These are phyloP conservation scores for Clavispora carvajalis DNA, from an alignment of 805 yeast species.

Conservation along the genomic window DNA sequence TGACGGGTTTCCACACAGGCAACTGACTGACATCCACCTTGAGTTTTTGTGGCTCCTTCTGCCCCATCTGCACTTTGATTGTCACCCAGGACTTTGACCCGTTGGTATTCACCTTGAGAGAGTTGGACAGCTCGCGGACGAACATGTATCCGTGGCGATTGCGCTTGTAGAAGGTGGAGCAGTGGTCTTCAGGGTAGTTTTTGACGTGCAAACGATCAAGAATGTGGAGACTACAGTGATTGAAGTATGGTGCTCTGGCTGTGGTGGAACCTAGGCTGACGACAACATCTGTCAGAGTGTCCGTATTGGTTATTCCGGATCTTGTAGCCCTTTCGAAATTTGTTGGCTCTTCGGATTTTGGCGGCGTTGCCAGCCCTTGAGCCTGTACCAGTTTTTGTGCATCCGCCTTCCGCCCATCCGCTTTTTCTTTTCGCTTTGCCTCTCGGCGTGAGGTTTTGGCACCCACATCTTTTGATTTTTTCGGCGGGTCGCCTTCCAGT, in stretches of 20 bases:
- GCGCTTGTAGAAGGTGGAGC: conserved; percentile 31
- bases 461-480: too few relatives aligned
- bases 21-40: conserved; percentile 22
- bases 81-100: conserved; percentile 25
- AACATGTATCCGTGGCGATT: conserved; percentile 32
- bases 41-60: conserved; percentile 3
- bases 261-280: not conserved
- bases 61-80: conserved; percentile 17
- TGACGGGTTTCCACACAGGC: conserved; percentile 24
- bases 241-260: not conserved
- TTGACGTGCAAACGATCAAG: not conserved
- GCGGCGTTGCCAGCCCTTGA: not conserved
- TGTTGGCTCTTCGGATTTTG: not conserved
- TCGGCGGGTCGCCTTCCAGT: too few relatives aligned
- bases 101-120: conserved; percentile 21
- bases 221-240: not conserved
- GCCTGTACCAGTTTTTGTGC: not conserved
- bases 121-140: conserved; percentile 25
- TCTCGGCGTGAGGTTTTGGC: not conserved
- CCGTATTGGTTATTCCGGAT: not conserved
- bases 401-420: not conserved
- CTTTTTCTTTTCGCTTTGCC: not conserved
- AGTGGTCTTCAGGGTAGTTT: conserved; percentile 18
- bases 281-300: not conserved
- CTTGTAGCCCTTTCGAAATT: not conserved